Conservation (phyloP, 1,139 yeast species). For the Taphrina deformans region DNA sequence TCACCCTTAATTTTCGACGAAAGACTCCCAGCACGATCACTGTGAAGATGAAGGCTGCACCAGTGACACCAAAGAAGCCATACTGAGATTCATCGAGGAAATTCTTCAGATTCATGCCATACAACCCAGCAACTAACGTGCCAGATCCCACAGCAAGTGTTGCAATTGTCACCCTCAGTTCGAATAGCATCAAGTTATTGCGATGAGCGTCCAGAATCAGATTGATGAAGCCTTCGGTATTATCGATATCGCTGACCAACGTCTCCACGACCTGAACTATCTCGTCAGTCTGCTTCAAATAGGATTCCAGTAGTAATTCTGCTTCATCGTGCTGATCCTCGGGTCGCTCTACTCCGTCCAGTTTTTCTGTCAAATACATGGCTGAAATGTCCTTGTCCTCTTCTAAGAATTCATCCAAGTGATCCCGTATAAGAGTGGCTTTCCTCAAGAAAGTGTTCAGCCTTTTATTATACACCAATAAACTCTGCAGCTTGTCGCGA, state of each 20-base stretch:
- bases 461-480: constrained; percentile 78
- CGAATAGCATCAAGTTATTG: constrained; percentile 87
- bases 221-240: constrained; percentile 94
- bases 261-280: constrained; percentile 92
- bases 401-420: constrained; percentile 82
- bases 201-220: constrained; percentile 93
- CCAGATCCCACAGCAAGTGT: constrained; percentile 84
- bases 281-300: constrained; percentile 93
- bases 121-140: constrained; percentile 72
- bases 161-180: constrained; percentile 66
- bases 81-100: constrained; percentile 73
- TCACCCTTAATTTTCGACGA: constrained; percentile 15
- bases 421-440: constrained; percentile 76
- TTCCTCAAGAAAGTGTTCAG: constrained; percentile 80
- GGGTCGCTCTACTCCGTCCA: constrained; percentile 43
- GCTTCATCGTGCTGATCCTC: constrained; percentile 58
- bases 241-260: constrained; percentile 75
- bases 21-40: constrained; percentile 43
- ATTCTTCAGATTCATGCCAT: constrained; percentile 93
- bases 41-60: constrained; percentile 48
- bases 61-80: constrained; percentile 67
- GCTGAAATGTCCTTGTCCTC: constrained; percentile 81
- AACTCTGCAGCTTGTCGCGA: constrained; percentile 72
- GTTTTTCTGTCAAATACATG: constrained; percentile 67
- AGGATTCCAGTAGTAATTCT: constrained; percentile 87